These are phyloP conservation scores for Iris pallida DNA, from an alignment of 116 monocot species.

Conservation along the genomic window DNA sequence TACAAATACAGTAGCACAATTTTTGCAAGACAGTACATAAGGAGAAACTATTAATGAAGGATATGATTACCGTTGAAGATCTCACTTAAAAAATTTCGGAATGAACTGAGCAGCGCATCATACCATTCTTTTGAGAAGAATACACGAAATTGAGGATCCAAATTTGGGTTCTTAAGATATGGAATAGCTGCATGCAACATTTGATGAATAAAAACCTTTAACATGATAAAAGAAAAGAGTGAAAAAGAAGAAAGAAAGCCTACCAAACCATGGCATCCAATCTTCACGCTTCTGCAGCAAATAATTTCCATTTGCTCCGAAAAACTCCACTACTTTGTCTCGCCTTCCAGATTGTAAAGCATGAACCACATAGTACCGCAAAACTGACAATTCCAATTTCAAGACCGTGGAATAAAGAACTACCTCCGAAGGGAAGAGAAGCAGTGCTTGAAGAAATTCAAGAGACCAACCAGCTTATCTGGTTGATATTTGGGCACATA, in stretches of 20 bases:
- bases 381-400: conserved; percentile 72
- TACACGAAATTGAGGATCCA: conserved; percentile 86
- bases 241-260: conserved; percentile 13
- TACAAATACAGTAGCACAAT: conserved; percentile 1
- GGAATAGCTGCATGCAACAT: conserved; percentile 68
- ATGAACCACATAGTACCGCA: conserved; percentile 77
- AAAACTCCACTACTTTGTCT: conserved; percentile 92
- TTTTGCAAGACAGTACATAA: background rate
- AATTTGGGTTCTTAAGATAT: conserved; percentile 79
- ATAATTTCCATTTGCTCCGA: conserved; percentile 64
- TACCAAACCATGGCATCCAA: conserved; percentile 98
- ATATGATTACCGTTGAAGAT: conserved; percentile 95
- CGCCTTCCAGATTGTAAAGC: conserved; percentile 71
- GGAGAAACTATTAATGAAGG: conserved; percentile 28
- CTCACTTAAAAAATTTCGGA: conserved; percentile 88
- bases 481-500: conserved; percentile 81
- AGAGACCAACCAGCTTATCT: conserved; percentile 62
- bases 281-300: conserved; percentile 74
- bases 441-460: conserved; percentile 81
- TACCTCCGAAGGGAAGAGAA: conserved; percentile 76
- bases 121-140: conserved; percentile 98
- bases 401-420: conserved; percentile 49
- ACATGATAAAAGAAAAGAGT: background rate
- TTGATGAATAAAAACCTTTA: background rate
- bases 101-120: conserved; percentile 73